A percentile compares a stretch with the other conserved stretches of the same genome.
Conservation (phyloP, 495 filamentous ascomycete genomes). For the Talaromyces adpressus region DNA sequence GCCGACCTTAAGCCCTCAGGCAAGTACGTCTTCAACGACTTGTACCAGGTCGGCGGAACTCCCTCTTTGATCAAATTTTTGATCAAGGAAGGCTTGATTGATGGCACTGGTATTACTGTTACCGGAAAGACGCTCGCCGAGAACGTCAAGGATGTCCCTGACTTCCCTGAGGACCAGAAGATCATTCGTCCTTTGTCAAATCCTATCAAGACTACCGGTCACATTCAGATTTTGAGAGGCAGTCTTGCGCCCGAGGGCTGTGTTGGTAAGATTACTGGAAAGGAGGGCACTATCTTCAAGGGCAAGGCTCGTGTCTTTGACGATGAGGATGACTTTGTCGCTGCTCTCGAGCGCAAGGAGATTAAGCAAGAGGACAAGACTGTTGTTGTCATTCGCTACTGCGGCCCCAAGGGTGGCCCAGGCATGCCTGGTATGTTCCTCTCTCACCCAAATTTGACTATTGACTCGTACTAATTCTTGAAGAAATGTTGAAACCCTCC, state of each 20-base stretch:
- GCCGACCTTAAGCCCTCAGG: conserved; percentile 96
- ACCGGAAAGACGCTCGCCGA: conserved; percentile 90
- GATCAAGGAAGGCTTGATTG: conserved; percentile 80
- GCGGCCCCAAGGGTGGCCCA: conserved; percentile 89
- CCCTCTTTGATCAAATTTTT: conserved; percentile 88
- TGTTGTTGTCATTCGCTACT: conserved; percentile 95
- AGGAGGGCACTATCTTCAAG: conserved; percentile 84
- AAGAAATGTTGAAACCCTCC: conserved; percentile 77
- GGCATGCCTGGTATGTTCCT: conserved; percentile 71
- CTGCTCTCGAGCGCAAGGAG: conserved; percentile 67
- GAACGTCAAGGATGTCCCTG: conserved; percentile 72
- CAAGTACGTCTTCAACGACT: conserved; percentile 93
- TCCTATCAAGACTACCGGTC: conserved; percentile 89
- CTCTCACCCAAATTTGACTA: background rate
- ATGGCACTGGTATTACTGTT: conserved; percentile 83
- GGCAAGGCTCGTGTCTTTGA: conserved; percentile 88
- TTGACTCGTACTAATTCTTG: background rate
- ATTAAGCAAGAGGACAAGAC: conserved; percentile 97
- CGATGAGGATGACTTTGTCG: conserved; percentile 72
- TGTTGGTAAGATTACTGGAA: conserved; percentile 98
- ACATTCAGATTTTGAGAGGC: conserved; percentile 94
- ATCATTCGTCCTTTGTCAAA: conserved; percentile 88
- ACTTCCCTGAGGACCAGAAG: conserved; percentile 76
- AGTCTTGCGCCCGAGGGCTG: conserved; percentile 83
- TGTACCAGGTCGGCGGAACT: conserved; percentile 85